phyloP scores from a whole-genome alignment of 306 rosid species.

The Oemleria cerasiformis region DNA sequence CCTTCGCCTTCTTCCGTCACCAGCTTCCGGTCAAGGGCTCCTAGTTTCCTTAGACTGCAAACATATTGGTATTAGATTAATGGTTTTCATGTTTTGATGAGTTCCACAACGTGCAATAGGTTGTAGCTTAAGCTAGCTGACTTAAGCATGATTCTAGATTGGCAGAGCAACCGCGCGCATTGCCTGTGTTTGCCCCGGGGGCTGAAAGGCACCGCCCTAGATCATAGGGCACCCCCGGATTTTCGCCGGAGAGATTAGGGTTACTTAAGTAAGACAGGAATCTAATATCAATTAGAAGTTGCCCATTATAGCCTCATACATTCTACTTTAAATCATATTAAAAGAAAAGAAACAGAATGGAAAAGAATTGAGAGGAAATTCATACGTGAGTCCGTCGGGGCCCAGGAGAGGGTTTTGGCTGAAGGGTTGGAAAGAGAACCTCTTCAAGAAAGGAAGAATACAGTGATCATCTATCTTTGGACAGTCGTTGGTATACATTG shows the following conservation, averaged over 20 bases:
- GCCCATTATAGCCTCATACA: neutral
- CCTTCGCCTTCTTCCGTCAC: slow-evolving; percentile 48
- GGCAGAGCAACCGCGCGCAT: neutral
- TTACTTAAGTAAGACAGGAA: neutral
- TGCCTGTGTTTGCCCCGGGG: neutral
- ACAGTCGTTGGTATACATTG: slow-evolving; percentile 68
- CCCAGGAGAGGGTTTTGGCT: slow-evolving; percentile 74
- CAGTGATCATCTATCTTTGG: slow-evolving; percentile 40
- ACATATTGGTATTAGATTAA: neutral
- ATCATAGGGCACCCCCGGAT: neutral
- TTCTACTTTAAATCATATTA: neutral
- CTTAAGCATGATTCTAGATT: neutral
- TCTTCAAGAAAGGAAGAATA: slow-evolving; percentile 41
- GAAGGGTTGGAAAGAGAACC: slow-evolving; percentile 74
- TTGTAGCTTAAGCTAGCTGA: neutral
- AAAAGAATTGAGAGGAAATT: neutral
- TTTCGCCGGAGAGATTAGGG: neutral
- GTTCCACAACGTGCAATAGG: neutral
- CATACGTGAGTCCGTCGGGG: slow-evolving; percentile 56
- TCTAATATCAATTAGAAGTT: neutral
- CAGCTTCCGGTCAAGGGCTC: slow-evolving; percentile 52
- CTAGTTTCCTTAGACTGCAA: slow-evolving; percentile 56
- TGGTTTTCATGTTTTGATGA: neutral
- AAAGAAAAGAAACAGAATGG: neutral
- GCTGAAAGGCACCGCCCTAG: neutral